Evolutionary conservation across 768 basidiomycete genomes (phyloP).

Genomic region (Saitozyma podzolica): DNA sequence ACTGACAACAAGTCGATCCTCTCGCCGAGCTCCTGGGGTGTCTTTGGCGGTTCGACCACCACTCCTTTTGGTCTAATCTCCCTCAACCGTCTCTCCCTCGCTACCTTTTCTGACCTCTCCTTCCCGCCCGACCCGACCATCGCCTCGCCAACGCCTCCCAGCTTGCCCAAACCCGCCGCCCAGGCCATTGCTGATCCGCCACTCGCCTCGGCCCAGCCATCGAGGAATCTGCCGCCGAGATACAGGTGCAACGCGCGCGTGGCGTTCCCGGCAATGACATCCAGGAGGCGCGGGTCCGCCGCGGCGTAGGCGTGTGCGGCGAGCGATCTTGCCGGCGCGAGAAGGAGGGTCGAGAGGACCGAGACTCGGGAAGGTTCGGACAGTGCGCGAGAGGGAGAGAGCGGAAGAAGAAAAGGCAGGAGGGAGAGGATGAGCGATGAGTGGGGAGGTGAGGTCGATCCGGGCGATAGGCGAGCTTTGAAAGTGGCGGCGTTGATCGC

Average conservation of each 20-base stretch:
- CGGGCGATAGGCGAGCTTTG: constrained; percentile 15
- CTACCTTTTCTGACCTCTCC: constrained; percentile 2
- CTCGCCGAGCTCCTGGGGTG: constrained; percentile 20
- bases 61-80: constrained; percentile 15
- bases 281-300: constrained; percentile 31
- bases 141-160: constrained; percentile 19
- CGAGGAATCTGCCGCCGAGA: constrained; percentile 21
- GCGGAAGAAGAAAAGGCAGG: constrained; percentile 11
- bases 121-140: constrained; percentile 5
- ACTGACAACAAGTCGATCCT: constrained; percentile 41
- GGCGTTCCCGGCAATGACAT: constrained; percentile 23
- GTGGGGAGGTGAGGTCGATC: constrained; percentile 15
- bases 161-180: constrained; percentile 30
- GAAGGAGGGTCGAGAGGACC: background rate
- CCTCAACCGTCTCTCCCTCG: constrained; percentile 3
- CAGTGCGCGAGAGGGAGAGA: constrained; percentile 15
- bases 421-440: constrained; percentile 26
- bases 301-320: constrained; percentile 7
- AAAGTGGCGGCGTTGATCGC: constrained; percentile 22
- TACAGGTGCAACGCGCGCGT: constrained; percentile 15
- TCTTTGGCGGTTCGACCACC: constrained; percentile 16
- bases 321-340: constrained; percentile 13
- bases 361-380: background rate
- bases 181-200: constrained; percentile 9
- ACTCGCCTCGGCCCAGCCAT: constrained; percentile 28